Evolutionary conservation across 768 basidiomycete genomes (phyloP).

Genomic region (Mycena olivaceomarginata): DNA sequence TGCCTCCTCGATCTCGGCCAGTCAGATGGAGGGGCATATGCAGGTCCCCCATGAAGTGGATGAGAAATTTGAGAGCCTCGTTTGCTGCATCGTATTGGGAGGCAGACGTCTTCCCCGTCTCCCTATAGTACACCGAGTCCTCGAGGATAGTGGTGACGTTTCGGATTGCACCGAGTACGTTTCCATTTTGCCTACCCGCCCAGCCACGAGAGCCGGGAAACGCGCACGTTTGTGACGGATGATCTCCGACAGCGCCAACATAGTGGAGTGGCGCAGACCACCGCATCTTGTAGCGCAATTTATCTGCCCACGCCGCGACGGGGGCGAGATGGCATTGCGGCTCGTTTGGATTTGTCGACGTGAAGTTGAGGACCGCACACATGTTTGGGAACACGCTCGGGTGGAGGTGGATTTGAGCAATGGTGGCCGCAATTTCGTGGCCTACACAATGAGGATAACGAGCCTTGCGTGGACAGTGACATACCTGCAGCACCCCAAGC

Average conservation of each 20-base stretch:
- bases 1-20: slow-evolving; percentile 93
- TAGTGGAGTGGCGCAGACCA: slow-evolving; percentile 89
- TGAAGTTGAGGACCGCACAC: slow-evolving; percentile 81
- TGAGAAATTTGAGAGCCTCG: slow-evolving; percentile 47
- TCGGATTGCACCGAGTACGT: slow-evolving; percentile 86
- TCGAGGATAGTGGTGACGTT: slow-evolving; percentile 84
- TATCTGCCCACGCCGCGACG: slow-evolving; percentile 94
- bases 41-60: no score
- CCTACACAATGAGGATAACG: slow-evolving; percentile 62
- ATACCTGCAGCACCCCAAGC: slow-evolving; percentile 67
- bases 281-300: slow-evolving; percentile 74
- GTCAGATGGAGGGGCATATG: slow-evolving; percentile 80
- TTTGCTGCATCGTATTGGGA: slow-evolving; percentile 68
- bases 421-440: slow-evolving; percentile 95
- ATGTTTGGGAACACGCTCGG: slow-evolving; percentile 80
- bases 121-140: slow-evolving; percentile 49
- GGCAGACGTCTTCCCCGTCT: no score
- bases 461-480: slow-evolving; percentile 11
- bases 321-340: slow-evolving; percentile 87
- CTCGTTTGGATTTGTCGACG: slow-evolving; percentile 54
- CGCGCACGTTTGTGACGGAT: slow-evolving; percentile 83
- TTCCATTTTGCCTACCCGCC: slow-evolving; percentile 70
- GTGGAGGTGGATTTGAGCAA: slow-evolving; percentile 94
- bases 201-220: slow-evolving; percentile 90
- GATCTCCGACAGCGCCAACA: slow-evolving; percentile 83